Percentiles rank a stretch among this genome's conserved stretches.
Evolutionary conservation across 2,329 filamentous ascomycete genomes (phyloP).

Genomic region (Talaromyces sp.): DNA sequence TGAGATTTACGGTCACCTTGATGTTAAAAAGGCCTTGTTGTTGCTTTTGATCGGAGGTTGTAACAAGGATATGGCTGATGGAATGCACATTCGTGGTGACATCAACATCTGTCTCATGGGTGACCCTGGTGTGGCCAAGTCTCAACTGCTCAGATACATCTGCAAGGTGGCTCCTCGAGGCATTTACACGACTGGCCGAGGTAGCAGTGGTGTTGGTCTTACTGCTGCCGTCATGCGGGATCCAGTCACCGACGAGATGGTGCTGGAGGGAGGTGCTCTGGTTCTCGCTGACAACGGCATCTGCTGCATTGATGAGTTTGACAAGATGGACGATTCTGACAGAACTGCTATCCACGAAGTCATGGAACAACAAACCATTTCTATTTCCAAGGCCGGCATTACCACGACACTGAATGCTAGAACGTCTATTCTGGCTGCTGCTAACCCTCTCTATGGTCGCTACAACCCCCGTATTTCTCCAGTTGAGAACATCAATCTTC

Average conservation of each 20-base stretch:
- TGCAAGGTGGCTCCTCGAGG: conserved; percentile 94
- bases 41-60: conserved; percentile 93
- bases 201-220: conserved; percentile 74
- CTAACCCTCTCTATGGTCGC: conserved; percentile 93
- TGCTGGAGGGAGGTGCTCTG: conserved; percentile 73
- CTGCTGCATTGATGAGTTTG: conserved; percentile 43
- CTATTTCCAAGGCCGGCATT: conserved; percentile 85
- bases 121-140: conserved; percentile 99
- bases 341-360: conserved; percentile 80
- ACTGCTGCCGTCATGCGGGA: conserved; percentile 78
- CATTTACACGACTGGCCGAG: conserved; percentile 77
- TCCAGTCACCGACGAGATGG: conserved; percentile 72
- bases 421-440: conserved; percentile 90
- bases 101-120: conserved; percentile 99
- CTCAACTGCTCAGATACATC: conserved; percentile 96
- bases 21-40: conserved; percentile 97
- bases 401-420: conserved; percentile 95
- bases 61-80: conserved; percentile 92
- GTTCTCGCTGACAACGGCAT: conserved; percentile 77
- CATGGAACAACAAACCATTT: conserved; percentile 84
- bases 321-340: conserved; percentile 78
- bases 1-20: conserved; percentile 92
- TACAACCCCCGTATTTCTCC: conserved; percentile 97
- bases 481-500: conserved; percentile 98
- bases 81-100: conserved; percentile 97